A percentile compares a stretch with the other conserved stretches of the same genome.
Conservation (phyloP, 2,329 filamentous ascomycete species). For the Verticillium longisporum region DNA sequence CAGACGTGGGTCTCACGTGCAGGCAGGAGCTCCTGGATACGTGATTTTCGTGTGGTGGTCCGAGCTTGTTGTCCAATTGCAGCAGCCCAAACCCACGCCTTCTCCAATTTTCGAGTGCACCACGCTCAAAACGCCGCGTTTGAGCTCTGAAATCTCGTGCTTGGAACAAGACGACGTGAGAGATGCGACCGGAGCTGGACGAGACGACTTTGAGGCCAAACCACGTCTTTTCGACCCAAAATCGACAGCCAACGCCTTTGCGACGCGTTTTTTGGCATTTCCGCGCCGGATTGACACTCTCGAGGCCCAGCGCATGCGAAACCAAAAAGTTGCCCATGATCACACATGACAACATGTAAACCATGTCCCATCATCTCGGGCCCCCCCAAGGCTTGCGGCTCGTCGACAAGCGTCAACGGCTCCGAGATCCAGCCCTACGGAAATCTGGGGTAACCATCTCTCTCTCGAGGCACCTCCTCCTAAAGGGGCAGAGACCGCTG, state of each 20-base stretch:
- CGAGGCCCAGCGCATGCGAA: neutral
- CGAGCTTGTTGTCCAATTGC: slow-evolving; percentile 1
- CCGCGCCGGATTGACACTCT: neutral
- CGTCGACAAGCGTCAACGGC: slow-evolving; percentile 8
- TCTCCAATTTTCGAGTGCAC: slow-evolving; percentile 3
- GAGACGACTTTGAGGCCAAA: neutral
- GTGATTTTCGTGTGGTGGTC: slow-evolving; percentile 2
- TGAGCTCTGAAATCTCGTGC: neutral
- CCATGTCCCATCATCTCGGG: neutral
- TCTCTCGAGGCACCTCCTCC: no score
- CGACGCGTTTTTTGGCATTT: neutral
- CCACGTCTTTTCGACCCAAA: neutral
- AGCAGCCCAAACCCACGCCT: neutral
- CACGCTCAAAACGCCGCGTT: neutral
- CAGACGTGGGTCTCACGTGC: slow-evolving; percentile 13
- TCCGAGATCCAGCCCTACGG: slow-evolving; percentile 11
- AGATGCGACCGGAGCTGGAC: neutral
- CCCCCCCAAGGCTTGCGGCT: neutral
- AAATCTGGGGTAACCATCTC: slow-evolving; percentile 11
- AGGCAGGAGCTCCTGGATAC: neutral
- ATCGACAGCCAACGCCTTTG: neutral
- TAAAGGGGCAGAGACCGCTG: neutral
- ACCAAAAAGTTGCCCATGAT: neutral
- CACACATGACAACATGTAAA: neutral
- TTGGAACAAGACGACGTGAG: neutral